Percentiles rank a stretch among this genome's conserved stretches.
Evolutionary conservation across 768 basidiomycete species (phyloP).

Genomic region (Kwoniella heveanensis): DNA sequence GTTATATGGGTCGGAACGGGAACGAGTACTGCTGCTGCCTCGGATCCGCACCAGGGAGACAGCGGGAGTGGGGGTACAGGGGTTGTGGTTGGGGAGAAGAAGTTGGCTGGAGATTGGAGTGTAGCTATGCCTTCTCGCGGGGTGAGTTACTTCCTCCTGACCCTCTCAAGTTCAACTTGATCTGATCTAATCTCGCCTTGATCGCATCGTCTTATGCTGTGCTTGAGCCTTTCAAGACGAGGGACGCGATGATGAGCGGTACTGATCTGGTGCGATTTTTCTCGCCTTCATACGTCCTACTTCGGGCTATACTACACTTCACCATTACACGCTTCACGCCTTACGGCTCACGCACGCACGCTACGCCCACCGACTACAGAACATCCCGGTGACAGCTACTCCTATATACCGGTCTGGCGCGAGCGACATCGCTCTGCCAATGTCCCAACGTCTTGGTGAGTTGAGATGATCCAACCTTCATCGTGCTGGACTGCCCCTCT

Average conservation of each 20-base stretch:
- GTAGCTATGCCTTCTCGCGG: slow-evolving; percentile 48
- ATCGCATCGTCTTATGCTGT: no score
- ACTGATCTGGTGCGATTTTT: no score
- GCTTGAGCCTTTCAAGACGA: no score
- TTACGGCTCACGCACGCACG: no score
- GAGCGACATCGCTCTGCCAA: slow-evolving; percentile 36
- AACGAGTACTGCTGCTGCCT: no score
- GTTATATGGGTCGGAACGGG: slow-evolving; percentile 46
- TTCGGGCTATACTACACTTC: no score
- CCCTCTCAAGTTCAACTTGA: no score
- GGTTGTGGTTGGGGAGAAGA: slow-evolving; percentile 24
- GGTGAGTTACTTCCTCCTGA: slow-evolving; percentile 27
- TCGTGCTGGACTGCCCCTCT: no score
- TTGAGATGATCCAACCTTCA: not conserved
- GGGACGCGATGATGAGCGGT: no score
- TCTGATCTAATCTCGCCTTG: no score
- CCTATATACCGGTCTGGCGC: slow-evolving; percentile 40
- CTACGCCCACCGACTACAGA: slow-evolving; percentile 21
- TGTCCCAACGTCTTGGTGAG: slow-evolving; percentile 47
- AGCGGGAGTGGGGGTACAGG: not conserved
- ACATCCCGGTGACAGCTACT: slow-evolving; percentile 40
- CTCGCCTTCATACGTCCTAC: no score
- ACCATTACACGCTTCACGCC: no score
- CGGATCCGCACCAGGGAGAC: not conserved
- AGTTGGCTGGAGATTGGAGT: slow-evolving; percentile 42